A percentile compares a stretch with the other conserved stretches of the same genome.
Conservation (phyloP, 192 early-diverging fungal species). For the Coemansia sp. region DNA sequence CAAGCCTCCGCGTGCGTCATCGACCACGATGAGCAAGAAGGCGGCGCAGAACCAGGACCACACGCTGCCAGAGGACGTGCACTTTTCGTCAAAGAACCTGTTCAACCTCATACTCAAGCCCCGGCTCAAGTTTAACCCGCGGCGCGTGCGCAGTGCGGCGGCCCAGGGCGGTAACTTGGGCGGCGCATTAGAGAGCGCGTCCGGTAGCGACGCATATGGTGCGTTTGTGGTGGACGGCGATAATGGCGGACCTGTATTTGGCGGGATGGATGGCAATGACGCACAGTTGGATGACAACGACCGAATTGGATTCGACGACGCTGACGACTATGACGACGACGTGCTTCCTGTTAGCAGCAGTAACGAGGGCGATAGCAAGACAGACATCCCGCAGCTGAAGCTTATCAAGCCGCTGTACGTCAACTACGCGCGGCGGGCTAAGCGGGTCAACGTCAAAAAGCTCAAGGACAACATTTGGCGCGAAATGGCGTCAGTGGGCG, state of each 20-base stretch:
- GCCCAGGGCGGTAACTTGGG: constrained; percentile 6
- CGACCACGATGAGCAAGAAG: constrained; percentile 62
- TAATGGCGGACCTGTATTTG: constrained; percentile 31
- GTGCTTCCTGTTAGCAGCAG: constrained; percentile 9
- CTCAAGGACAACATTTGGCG: constrained; percentile 98
- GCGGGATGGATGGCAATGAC: constrained; percentile 21
- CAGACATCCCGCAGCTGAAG: constrained; percentile 61
- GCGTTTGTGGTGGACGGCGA: constrained; percentile 51
- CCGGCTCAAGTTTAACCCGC: constrained; percentile 53
- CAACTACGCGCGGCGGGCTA: constrained; percentile 85
- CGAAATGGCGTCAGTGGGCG: constrained; percentile 53
- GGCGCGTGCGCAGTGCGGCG: constrained; percentile 17
- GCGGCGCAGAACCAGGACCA: constrained; percentile 59
- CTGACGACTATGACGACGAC: constrained; percentile 48
- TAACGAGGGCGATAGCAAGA: constrained; percentile 19
- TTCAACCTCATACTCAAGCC: constrained; percentile 61
- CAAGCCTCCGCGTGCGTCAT: constrained; percentile 43
- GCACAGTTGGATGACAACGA: constrained; percentile 22
- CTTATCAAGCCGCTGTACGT: constrained; percentile 68
- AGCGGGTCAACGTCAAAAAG: constrained; percentile 92
- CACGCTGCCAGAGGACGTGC: constrained; percentile 84
- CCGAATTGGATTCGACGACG: constrained; percentile 35
- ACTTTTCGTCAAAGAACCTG: constrained; percentile 68
- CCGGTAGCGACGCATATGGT: constrained; percentile 30
- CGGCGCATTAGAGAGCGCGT: constrained; percentile 1